phyloP scores from a whole-genome alignment of 2,329 filamentous ascomycete genomes.

The Botrytis byssoidea region DNA sequence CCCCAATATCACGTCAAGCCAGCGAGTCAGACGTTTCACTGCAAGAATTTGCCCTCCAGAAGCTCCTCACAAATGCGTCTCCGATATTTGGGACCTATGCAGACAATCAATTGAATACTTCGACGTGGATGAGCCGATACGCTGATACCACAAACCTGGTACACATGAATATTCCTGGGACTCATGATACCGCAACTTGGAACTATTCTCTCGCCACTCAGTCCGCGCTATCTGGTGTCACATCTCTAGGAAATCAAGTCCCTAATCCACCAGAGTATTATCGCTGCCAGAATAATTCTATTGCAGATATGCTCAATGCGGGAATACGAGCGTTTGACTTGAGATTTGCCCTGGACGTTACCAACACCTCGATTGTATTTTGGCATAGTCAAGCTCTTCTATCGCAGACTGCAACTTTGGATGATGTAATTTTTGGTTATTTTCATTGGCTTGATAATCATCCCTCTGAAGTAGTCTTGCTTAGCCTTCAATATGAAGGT shows the following conservation, averaged over 20 bases:
- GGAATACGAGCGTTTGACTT: constrained; percentile 53
- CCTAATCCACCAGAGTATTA: constrained; percentile 39
- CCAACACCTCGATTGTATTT: constrained; percentile 47
- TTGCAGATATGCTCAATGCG: constrained; percentile 44
- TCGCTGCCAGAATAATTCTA: constrained; percentile 44
- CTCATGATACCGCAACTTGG: constrained; percentile 52
- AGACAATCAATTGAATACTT: constrained; percentile 30
- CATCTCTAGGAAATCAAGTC: constrained; percentile 41
- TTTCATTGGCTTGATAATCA: constrained; percentile 50
- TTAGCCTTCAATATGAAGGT: constrained; percentile 50
- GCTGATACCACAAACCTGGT: constrained; percentile 45
- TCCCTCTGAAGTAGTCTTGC: constrained; percentile 45
- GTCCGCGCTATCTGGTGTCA: constrained; percentile 42
- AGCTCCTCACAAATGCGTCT: constrained; percentile 44
- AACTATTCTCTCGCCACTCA: constrained; percentile 49
- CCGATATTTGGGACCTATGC: constrained; percentile 45
- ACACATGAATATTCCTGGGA: constrained; percentile 51
- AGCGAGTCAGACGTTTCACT: constrained; percentile 27
- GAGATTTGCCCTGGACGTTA: constrained; percentile 49
- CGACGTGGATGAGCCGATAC: constrained; percentile 48
- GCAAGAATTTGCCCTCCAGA: constrained; percentile 43
- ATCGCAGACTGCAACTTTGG: constrained; percentile 45
- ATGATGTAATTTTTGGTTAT: constrained; percentile 48
- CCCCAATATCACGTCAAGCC: neutral
- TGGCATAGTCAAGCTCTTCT: constrained; percentile 49